Evolutionary conservation across 73 alveolate species (phyloP), one percentile per base, ranked within the genome.

Genomic region (Urostyla sp.): DNA sequence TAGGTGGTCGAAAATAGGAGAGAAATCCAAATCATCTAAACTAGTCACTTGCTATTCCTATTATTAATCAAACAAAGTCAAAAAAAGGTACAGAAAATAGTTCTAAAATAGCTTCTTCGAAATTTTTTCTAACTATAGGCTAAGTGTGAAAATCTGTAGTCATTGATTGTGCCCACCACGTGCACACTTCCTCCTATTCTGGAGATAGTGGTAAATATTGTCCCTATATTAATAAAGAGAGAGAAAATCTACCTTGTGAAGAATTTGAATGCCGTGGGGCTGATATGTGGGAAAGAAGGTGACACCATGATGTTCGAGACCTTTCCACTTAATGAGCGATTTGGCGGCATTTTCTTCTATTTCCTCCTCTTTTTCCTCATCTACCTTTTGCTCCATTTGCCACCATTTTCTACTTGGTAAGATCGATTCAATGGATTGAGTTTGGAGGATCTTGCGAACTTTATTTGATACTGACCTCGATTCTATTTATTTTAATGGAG

Each of bases 231-330:
- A 28, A 55, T 13, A 34, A 34, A 15, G 8, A 34, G 2, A 34
- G 7, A 6, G 20, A 15, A 8, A 30, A 7, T 15, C 23, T 32
- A 75, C 88, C 55, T 96, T 92, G 66, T 96, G 96, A 40, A 87
- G 56, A 26, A 96, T 59, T 20, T 94, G 94, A 6, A 96, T 91
- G 23, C 93, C 87, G 81, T 96, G 99, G 7, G 98, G 96, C 56
- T 88, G 80, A 73, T 97, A 96, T 57, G 80, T 72, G 8, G 98
- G 92, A 28, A 97, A 95, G 76, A 96, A 96, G 23, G 90, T 79
- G 31, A 96, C 99, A 7, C 99, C 99, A 80, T 96, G 98, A 89
- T 96, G 99, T 67, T 96, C 99, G 40, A 96, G 92, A 72, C 91
- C 76, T 37, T 90, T 86, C 98, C 99, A 96, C 75, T 94, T 90